A percentile compares a stretch with the other conserved stretches of the same genome.
These are phyloP conservation scores for Acanthamoeba triangularis DNA, from an alignment of 208 protist species.

Conservation along the genomic window DNA sequence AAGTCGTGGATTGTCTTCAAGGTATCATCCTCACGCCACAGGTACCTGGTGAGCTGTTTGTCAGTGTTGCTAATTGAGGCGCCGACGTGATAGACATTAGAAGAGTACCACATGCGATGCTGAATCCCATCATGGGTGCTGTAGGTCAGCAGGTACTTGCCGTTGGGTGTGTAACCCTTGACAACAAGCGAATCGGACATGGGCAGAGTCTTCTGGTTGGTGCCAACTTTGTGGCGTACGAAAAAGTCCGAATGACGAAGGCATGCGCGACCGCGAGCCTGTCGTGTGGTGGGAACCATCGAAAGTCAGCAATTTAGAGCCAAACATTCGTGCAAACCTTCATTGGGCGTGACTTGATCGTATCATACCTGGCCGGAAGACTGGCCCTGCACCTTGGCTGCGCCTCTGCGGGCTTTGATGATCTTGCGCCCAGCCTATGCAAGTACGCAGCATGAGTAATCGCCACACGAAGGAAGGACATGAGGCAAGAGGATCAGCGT, in stretches of 20 bases:
- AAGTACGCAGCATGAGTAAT: neutral
- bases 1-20: constrained; percentile 59
- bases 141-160: constrained; percentile 55
- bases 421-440: neutral
- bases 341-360: too few species aligned
- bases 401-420: neutral
- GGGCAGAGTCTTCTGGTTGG: neutral
- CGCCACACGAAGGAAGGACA: neutral
- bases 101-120: constrained; percentile 5
- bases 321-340: too few species aligned
- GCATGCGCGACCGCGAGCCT: neutral
- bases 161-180: constrained; percentile 52
- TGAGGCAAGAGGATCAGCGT: neutral
- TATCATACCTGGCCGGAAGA: neutral
- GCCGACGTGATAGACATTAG: neutral
- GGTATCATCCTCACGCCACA: constrained; percentile 31
- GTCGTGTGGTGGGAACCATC: neutral
- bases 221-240: neutral
- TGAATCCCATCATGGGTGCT: neutral
- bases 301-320: neutral
- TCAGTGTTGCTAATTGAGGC: neutral
- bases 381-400: neutral
- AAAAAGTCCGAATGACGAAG: constrained; percentile 5
- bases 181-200: constrained; percentile 1
- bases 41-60: neutral